Percentiles rank a stretch among this genome's conserved stretches.
Evolutionary conservation across 2,329 filamentous ascomycete species (phyloP).

Genomic region (Alternaria angustiovoidea): DNA sequence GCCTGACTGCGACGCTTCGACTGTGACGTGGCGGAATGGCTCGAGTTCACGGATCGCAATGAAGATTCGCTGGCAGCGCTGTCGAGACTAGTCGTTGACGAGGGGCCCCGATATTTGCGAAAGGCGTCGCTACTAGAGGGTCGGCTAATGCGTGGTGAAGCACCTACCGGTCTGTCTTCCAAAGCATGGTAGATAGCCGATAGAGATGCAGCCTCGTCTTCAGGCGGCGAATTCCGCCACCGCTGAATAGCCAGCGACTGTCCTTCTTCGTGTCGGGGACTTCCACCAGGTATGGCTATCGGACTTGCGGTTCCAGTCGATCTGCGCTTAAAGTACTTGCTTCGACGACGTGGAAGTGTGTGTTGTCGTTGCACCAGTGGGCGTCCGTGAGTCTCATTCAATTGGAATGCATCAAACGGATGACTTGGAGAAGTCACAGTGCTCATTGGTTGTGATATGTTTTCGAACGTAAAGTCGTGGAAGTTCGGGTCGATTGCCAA

Average conservation of each 20-base stretch:
- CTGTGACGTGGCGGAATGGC: conserved; percentile 50
- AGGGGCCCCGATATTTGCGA: conserved; percentile 51
- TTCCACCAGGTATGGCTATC: conserved; percentile 16
- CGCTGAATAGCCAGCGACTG: conserved; percentile 62
- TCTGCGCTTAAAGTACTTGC: conserved; percentile 25
- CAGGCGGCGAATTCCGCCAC: conserved; percentile 71
- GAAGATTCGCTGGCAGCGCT: conserved; percentile 57
- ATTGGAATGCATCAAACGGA: conserved; percentile 2
- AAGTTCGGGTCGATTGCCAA: not conserved
- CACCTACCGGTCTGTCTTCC: conserved; percentile 25
- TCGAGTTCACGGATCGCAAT: conserved; percentile 58
- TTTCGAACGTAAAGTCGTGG: not conserved
- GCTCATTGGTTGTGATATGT: not conserved
- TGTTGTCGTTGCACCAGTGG: conserved; percentile 11
- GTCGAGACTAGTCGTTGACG: conserved; percentile 53
- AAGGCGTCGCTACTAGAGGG: conserved; percentile 27
- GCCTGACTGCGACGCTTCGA: conserved; percentile 47
- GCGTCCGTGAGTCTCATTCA: conserved; percentile 2
- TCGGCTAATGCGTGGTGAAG: conserved; percentile 31
- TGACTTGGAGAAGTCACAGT: not conserved
- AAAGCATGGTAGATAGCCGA: conserved; percentile 69
- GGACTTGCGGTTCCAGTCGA: conserved; percentile 15
- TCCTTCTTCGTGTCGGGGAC: not conserved
- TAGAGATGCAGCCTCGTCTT: conserved; percentile 70
- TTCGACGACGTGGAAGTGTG: conserved; percentile 27